Conservation (phyloP, 305 asterid species). For the Vinca major region DNA sequence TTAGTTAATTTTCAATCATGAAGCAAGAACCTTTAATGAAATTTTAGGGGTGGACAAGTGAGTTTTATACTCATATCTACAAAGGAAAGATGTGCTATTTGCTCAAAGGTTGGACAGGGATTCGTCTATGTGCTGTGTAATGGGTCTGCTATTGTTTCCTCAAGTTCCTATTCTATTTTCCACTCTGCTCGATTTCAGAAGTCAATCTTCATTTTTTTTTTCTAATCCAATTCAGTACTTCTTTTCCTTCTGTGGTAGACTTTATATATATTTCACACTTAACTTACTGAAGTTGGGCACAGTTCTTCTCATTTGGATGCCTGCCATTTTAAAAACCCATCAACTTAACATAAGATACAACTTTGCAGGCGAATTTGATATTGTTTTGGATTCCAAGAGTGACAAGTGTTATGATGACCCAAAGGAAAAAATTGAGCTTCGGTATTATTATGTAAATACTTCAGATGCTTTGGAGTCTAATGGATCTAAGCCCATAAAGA, state of each 20-base stretch:
- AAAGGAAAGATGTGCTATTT: background rate
- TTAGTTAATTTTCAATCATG: background rate
- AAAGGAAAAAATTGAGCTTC: constrained; percentile 45
- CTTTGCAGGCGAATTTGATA: constrained; percentile 86
- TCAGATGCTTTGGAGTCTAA: constrained; percentile 28
- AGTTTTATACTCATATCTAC: background rate
- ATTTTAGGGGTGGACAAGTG: background rate
- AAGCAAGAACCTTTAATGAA: background rate
- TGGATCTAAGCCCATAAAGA: constrained; percentile 41
- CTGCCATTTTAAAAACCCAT: background rate
- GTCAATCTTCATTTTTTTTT: background rate
- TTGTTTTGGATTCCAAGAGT: constrained; percentile 46
- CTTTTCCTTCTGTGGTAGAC: background rate
- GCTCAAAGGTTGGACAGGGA: background rate
- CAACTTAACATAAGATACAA: background rate
- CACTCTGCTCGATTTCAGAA: background rate
- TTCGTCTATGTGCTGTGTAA: background rate
- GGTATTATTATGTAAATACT: constrained; percentile 25
- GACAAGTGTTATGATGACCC: constrained; percentile 24
- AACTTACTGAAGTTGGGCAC: background rate
- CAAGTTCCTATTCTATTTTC: background rate
- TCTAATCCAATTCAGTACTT: background rate
- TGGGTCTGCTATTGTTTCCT: background rate
- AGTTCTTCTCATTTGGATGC: background rate
- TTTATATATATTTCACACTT: background rate